These are phyloP conservation scores for Fragilaria radians DNA, from an alignment of 108 stramenopile species.

Conservation along the genomic window DNA sequence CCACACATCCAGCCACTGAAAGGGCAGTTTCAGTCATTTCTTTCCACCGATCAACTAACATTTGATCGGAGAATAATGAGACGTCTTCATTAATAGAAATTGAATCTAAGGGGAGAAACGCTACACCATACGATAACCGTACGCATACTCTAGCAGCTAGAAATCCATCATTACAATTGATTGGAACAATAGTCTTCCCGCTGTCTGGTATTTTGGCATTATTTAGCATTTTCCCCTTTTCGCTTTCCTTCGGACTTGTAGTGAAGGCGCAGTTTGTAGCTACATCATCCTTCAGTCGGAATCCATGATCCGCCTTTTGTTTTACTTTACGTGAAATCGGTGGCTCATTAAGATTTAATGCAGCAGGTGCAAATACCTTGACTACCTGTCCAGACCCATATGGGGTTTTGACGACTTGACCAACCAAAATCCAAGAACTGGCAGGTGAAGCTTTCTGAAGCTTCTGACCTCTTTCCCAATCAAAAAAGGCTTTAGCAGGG, in stretches of 20 bases:
- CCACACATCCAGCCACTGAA: slow-evolving; percentile 33
- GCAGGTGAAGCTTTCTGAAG: slow-evolving; percentile 22
- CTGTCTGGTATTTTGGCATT: not conserved
- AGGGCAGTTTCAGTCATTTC: slow-evolving; percentile 46
- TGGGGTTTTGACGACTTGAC: slow-evolving; percentile 65
- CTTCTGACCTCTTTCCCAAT: slow-evolving; percentile 23
- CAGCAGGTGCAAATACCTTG: slow-evolving; percentile 19
- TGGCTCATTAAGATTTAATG: not conserved
- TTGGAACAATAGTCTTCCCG: not conserved
- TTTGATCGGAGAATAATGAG: slow-evolving; percentile 33
- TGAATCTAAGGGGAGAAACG: slow-evolving; percentile 24
- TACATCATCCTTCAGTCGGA: not conserved
- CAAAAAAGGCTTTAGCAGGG: slow-evolving; percentile 16
- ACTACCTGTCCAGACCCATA: slow-evolving; percentile 60
- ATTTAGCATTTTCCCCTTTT: slow-evolving; percentile 3
- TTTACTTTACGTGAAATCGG: too few relatives aligned
- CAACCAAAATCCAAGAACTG: slow-evolving; percentile 68
- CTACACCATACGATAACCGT: slow-evolving; percentile 42
- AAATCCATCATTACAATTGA: slow-evolving; percentile 6
- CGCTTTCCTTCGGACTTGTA: slow-evolving; percentile 9
- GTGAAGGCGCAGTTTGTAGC: not conserved
- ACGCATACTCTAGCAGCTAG: slow-evolving; percentile 40
- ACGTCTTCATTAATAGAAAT: slow-evolving; percentile 26
- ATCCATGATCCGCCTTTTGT: too few relatives aligned
- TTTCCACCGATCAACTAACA: slow-evolving; percentile 59